Base-by-base conservation (phyloP, 306 rosid genomes). In the Mucuna pruriens region DNA sequence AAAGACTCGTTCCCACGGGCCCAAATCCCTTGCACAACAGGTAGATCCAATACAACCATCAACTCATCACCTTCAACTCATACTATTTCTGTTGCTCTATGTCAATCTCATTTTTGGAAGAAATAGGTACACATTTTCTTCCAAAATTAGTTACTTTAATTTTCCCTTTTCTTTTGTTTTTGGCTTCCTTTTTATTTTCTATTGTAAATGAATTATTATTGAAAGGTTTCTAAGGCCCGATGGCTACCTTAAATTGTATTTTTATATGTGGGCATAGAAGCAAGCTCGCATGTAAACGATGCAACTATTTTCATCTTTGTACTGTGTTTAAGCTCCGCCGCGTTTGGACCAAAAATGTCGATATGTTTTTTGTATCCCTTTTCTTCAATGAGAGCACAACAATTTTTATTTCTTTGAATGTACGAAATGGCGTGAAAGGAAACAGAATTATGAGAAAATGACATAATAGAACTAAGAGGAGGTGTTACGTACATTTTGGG, bases 1-100 rank as follows among this genome's bases (percentile, higher is more conserved):
- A 91, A 80, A 84, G 98, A 82, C 86, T 85, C 1, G 97, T 92
- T 79, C 98, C 98, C 2, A 95, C 97, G 0, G 97, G 97, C 75
- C 93, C 98, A 31, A 94, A 95, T 73, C 98, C 97, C 40, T 83
- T 95, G 13, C 98, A 95, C 80, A 95, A 92, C 86, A 86, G 89
- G 90, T 87, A 90, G 82, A 45, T 33, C 4, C 8, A 71, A 0
- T 12, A 39, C 82, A 87, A 69, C 7, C 75, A 39, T 33, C 26
- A 4, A 20, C 17, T n/a, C n/a, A n/a, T n/a, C n/a, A n/a, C n/a
- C n/a, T n/a, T n/a, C n/a, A n/a, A n/a, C n/a, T n/a, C n/a, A n/a
- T n/a, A n/a, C n/a, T n/a, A n/a, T 12, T 20, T 29, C 19, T 60
- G 3, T 29, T 63, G 40, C 22, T 52, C 46, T 57, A 17, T 44